phyloP scores from a whole-genome alignment of 257 asterid genomes.

The Fraxinus quadrangulata region DNA sequence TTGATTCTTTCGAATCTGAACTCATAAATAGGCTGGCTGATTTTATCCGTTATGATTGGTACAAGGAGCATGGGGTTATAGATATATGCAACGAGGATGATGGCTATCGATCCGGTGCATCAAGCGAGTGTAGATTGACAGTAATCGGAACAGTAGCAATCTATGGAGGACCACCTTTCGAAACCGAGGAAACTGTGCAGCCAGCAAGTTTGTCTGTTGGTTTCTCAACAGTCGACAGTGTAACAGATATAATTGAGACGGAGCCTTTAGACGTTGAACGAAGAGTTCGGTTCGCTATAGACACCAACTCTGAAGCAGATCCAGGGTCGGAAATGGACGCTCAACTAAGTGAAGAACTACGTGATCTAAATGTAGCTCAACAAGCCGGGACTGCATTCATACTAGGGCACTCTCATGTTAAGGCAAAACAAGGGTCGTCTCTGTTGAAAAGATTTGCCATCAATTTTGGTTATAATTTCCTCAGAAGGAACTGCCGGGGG shows the following conservation, averaged over 20 bases:
- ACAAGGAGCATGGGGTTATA: constrained; percentile 38
- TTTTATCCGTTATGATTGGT: constrained; percentile 78
- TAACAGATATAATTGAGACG: constrained; percentile 50
- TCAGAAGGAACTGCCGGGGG: constrained; percentile 81
- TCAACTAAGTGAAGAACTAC: constrained; percentile 64
- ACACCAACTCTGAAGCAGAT: constrained; percentile 37
- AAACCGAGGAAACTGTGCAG: constrained; percentile 52
- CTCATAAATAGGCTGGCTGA: constrained; percentile 63
- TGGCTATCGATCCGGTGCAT: constrained; percentile 41
- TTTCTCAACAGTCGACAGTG: constrained; percentile 51
- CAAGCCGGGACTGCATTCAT: constrained; percentile 84
- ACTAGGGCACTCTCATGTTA: constrained; percentile 84
- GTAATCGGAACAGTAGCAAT: constrained; percentile 72
- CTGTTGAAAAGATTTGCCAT: constrained; percentile 74
- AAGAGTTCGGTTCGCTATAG: constrained; percentile 62
- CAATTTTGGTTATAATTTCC: constrained; percentile 77
- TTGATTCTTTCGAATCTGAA: constrained; percentile 80
- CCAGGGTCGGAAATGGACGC: constrained; percentile 40
- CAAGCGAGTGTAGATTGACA: constrained; percentile 63
- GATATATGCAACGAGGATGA: constrained; percentile 44
- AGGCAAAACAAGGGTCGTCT: constrained; percentile 86
- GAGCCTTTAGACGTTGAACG: constrained; percentile 41
- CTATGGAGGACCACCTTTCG: constrained; percentile 48
- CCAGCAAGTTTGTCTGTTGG: constrained; percentile 71
- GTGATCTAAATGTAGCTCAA: constrained; percentile 68